These are phyloP conservation scores for Trichoderma atrobrunneum DNA, from an alignment of 2,329 filamentous ascomycete genomes.

Conservation along the genomic window DNA sequence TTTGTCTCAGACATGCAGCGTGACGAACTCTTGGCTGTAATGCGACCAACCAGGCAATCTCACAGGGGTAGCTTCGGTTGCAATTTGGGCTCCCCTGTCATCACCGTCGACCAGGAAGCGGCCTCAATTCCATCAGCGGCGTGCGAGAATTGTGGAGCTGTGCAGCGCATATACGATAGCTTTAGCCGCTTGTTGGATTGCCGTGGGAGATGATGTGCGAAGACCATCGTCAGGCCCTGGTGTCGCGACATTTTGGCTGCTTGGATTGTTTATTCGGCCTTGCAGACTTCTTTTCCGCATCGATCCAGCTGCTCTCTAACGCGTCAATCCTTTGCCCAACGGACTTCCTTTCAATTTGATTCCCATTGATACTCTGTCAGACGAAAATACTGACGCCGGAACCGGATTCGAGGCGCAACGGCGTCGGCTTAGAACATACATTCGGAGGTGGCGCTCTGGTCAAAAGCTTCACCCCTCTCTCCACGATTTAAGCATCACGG, in stretches of 20 bases:
- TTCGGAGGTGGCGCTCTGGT: constrained; percentile 13
- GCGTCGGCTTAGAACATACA: constrained; percentile 1
- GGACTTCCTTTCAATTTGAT: not conserved
- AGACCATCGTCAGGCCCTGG: constrained; percentile 3
- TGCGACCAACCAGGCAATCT: constrained; percentile 14
- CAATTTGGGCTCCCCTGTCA: constrained; percentile 19
- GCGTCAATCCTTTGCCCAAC: not conserved
- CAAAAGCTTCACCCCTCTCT: constrained; percentile 18
- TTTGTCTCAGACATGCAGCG: constrained; percentile 13
- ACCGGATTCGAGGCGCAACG: constrained; percentile 13
- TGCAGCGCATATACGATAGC: constrained; percentile 11
- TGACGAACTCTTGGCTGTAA: constrained; percentile 14
- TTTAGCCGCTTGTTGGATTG: constrained; percentile 6
- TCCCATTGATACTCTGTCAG: constrained; percentile 1
- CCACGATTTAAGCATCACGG: not conserved
- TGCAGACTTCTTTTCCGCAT: not conserved
- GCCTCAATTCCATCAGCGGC: constrained; percentile 20
- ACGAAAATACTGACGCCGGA: constrained; percentile 9
- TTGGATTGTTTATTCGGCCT: not conserved
- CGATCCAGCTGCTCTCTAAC: not conserved
- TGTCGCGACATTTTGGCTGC: constrained; percentile 1
- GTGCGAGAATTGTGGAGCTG: constrained; percentile 18
- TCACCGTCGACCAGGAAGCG: constrained; percentile 1
- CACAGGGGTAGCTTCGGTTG: constrained; percentile 18
- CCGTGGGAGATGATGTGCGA: constrained; percentile 12